A percentile compares a stretch with the other conserved stretches of the same genome.
phyloP scores from a whole-genome alignment of 2,329 filamentous ascomycete species.

The Beauveria asiatica region DNA sequence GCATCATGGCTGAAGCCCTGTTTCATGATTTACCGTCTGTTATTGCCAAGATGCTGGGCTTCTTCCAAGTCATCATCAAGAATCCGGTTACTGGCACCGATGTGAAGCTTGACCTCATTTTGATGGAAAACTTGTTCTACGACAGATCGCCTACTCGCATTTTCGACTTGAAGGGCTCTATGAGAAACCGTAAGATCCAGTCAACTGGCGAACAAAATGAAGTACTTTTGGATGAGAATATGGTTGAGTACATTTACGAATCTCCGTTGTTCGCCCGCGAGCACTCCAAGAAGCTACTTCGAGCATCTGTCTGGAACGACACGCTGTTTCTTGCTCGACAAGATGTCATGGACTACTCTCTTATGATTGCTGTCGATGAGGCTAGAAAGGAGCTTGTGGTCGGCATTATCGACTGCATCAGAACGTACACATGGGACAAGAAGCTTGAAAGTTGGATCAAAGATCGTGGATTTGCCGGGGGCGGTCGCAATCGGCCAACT shows the following conservation, averaged over 20 bases:
- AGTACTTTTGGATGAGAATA: conserved; percentile 93
- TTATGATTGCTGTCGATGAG: conserved; percentile 98
- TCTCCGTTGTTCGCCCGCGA: conserved; percentile 91
- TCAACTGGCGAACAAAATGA: conserved; percentile 94
- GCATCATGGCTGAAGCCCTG: conserved; percentile 90
- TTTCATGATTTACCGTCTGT: conserved; percentile 94
- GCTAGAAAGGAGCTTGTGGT: conserved; percentile 83
- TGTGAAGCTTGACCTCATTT: conserved; percentile 84
- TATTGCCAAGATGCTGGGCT: conserved; percentile 98
- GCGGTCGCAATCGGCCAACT: conserved; percentile 75
- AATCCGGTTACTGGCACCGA: conserved; percentile 86
- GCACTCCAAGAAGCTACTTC: conserved; percentile 88
- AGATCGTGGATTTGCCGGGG: conserved; percentile 74
- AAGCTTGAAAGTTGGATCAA: conserved; percentile 99
- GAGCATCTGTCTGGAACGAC: conserved; percentile 93
- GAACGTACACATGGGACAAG: conserved; percentile 99
- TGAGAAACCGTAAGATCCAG: conserved; percentile 97
- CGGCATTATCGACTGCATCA: conserved; percentile 96
- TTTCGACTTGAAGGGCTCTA: conserved; percentile 94
- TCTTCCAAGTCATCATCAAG: conserved; percentile 96
- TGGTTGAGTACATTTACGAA: conserved; percentile 98
- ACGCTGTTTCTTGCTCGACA: conserved; percentile 90
- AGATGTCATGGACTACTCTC: conserved; percentile 97
- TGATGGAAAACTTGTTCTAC: conserved; percentile 98
- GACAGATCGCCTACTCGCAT: conserved; percentile 83